Base-by-base conservation (phyloP, 1,284 basidiomycete species). In the Marasmius oreades region DNA sequence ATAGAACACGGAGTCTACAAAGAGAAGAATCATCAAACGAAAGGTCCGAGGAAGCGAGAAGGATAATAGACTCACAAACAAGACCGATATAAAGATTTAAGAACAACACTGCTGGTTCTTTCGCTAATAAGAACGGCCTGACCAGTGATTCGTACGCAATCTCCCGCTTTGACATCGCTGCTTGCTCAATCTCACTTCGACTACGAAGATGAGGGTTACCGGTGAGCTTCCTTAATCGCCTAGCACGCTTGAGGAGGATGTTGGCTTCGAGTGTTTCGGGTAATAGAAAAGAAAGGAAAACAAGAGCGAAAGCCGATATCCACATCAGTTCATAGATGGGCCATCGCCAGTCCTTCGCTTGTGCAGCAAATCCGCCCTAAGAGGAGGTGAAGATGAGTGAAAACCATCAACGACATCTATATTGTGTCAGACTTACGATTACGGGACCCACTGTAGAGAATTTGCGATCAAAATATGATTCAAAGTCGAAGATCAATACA, bases 291-390 rank as follows among this genome's bases (percentile, higher is more conserved):
- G 48, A 42, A 14, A 57, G 39, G 36, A 57, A 57, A 1, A 50
- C 36, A 18, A 72, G 84, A 77, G 37, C 78, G 77, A 22, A 86
- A 64, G 46, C 76, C 68, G 62, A 85, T 55, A 85, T 79, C 61
- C 78, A 77, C 24, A 79, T 71, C 44, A 82, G 67, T 37, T 80
- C 73, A 77, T 80, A 84, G 66, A 77, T 82, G 18, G 79, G 68
- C 81, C 81, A 84, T 16, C 75, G 67, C 77, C 77, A 85, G 31
- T 64, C 62, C 20, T 71, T 60, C 2, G 60, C 64, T 53, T 72
- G 64, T 10, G 64, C 67, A 3, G 67, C 67, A 54, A 72, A 73
- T 0, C 82, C 81, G 5, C 77, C 39, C 39, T 42, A 20, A 42
- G 39, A 42, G 16, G n/a, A 42, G 3, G 10, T 10, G 10, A 31